These are phyloP conservation scores for Boletus bicolor DNA, from an alignment of 768 basidiomycete species.

Conservation along the genomic window DNA sequence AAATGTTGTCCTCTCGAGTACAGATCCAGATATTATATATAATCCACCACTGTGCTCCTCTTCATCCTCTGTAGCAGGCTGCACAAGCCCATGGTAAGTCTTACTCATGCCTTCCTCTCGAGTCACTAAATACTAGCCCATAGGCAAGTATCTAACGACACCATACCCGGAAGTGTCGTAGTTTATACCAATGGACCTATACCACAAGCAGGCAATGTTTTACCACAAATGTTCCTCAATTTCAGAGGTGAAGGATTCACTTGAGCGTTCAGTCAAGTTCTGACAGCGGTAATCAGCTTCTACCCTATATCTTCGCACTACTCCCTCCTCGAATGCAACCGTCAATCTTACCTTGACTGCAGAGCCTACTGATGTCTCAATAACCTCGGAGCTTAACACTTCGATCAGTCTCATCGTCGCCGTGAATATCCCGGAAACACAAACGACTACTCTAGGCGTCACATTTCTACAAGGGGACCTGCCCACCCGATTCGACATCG, in stretches of 20 bases:
- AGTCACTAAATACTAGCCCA: background rate
- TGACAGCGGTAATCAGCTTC: constrained; percentile 35
- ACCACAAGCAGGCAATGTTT: constrained; percentile 37
- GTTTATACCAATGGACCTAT: constrained; percentile 44
- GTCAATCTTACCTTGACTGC: constrained; percentile 50
- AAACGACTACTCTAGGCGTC: constrained; percentile 41
- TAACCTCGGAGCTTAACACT: constrained; percentile 40
- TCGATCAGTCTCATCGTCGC: constrained; percentile 38
- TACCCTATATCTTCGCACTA: constrained; percentile 42
- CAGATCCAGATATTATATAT: constrained; percentile 26
- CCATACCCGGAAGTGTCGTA: constrained; percentile 9
- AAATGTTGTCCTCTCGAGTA: constrained; percentile 22
- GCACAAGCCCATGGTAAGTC: constrained; percentile 28
- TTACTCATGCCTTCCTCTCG: too few species aligned
- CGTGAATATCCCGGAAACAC: constrained; percentile 38
- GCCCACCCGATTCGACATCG: constrained; percentile 38
- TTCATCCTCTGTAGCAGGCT: constrained; percentile 10
- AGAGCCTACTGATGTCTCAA: constrained; percentile 33
- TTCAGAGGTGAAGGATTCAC: constrained; percentile 44
- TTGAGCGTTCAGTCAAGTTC: background rate
- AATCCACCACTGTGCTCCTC: constrained; percentile 24
- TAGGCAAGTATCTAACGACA: constrained; percentile 24
- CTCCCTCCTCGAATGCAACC: constrained; percentile 46
- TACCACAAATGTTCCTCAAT: constrained; percentile 57
- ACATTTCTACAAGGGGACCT: constrained; percentile 33